phyloP scores from a whole-genome alignment of 1,284 basidiomycete genomes.

The Cryptococcus floricola region DNA sequence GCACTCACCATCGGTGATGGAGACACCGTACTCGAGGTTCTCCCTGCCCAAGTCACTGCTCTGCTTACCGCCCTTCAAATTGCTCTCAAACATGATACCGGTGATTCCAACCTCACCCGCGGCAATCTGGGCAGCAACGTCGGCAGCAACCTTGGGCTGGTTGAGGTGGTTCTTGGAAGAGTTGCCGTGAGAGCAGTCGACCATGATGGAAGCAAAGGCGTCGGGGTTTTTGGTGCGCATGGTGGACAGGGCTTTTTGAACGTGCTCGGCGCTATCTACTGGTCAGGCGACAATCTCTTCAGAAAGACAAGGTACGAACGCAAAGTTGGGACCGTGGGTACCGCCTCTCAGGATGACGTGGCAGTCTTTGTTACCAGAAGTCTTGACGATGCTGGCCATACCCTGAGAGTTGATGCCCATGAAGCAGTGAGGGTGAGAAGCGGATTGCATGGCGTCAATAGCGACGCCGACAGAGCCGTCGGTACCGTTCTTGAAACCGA shows the following conservation, averaged over 20 bases:
- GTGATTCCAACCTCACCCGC: constrained; percentile 76
- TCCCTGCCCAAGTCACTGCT: constrained; percentile 56
- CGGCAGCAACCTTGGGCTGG: constrained; percentile 74
- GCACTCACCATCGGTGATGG: constrained; percentile 70
- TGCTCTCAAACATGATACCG: constrained; percentile 93
- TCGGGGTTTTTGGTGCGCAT: constrained; percentile 63
- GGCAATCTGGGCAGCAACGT: constrained; percentile 72
- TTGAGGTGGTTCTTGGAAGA: constrained; percentile 88
- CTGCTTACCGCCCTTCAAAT: constrained; percentile 83
- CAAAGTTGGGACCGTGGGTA: constrained; percentile 79
- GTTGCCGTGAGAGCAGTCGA: constrained; percentile 62
- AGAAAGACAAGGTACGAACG: constrained; percentile 32
- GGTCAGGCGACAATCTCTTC: neutral
- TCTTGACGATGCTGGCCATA: constrained; percentile 92
- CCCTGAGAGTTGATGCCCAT: constrained; percentile 95
- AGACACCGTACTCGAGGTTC: constrained; percentile 75
- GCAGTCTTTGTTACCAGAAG: constrained; percentile 82
- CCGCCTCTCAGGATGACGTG: constrained; percentile 93
- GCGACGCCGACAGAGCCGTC: constrained; percentile 80
- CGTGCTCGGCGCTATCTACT: constrained; percentile 55
- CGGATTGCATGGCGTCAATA: constrained; percentile 93
- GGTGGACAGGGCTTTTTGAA: constrained; percentile 63
- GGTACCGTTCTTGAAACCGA: constrained; percentile 97
- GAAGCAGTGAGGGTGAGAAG: constrained; percentile 90
- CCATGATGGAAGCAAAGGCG: constrained; percentile 50